A percentile compares a stretch with the other conserved stretches of the same genome.
phyloP scores from a whole-genome alignment of 179 eudicot species.

The Silene coronaria region DNA sequence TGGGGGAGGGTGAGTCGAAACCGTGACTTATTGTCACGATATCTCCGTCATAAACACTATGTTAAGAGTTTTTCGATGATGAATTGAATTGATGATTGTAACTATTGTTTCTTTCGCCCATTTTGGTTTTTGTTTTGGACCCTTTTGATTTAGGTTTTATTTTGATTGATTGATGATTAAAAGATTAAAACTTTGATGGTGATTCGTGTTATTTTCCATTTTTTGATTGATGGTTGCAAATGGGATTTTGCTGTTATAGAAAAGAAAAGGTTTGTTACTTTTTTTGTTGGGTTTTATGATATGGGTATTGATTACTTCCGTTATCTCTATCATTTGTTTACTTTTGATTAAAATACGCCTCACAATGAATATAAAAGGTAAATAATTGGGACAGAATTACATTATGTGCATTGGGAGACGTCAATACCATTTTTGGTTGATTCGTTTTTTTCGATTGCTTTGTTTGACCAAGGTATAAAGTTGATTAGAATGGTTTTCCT shows the following conservation, averaged over 20 bases:
- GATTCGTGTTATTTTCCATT: background rate
- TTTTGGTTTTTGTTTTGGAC: background rate
- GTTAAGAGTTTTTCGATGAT: background rate
- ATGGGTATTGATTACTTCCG: slow-evolving; percentile 2
- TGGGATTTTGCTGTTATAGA: slow-evolving; percentile 11
- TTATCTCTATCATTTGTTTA: no score
- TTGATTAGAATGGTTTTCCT: no score
- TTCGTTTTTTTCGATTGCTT: background rate
- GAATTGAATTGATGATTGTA: background rate
- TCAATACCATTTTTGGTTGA: slow-evolving; percentile 17
- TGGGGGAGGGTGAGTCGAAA: no score
- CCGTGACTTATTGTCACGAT: no score
- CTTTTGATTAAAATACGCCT: no score
- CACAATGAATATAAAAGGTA: no score
- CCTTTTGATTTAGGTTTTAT: background rate
- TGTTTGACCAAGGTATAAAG: no score
- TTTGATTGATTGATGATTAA: background rate
- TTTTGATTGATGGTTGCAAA: slow-evolving; percentile 6
- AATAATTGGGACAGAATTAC: no score
- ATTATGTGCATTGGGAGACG: slow-evolving; percentile 7
- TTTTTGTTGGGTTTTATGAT: slow-evolving; percentile 8
- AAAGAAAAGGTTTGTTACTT: background rate
- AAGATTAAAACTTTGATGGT: slow-evolving; percentile 6
- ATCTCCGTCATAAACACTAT: no score
- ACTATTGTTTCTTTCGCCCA: background rate